These are phyloP conservation scores for Lotmaria passim DNA, from an alignment of 208 protist species.

Conservation along the genomic window DNA sequence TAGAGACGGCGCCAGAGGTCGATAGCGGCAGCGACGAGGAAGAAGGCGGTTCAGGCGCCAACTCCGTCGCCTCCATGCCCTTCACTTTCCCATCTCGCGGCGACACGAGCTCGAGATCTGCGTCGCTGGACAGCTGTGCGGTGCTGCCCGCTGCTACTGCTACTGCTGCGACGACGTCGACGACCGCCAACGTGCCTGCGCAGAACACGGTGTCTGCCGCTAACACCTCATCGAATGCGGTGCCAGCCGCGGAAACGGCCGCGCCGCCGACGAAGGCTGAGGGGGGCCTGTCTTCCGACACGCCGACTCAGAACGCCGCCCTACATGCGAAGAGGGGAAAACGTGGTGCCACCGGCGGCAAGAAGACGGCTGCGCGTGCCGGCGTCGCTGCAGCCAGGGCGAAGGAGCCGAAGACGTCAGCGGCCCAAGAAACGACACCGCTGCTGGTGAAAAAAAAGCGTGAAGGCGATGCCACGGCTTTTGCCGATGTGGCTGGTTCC, in stretches of 20 bases:
- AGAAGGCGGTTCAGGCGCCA: not conserved
- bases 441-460: not conserved
- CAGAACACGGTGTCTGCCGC: too few relatives aligned
- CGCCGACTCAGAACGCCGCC: too few relatives aligned
- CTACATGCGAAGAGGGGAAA: not conserved
- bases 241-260: too few relatives aligned
- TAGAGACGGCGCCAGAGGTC: not conserved
- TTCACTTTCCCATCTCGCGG: constrained; percentile 16
- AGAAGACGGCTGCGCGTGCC: constrained; percentile 1
- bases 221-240: too few relatives aligned
- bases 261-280: too few relatives aligned
- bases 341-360: not conserved
- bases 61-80: constrained; percentile 11
- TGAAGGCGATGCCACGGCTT: not conserved
- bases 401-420: not conserved
- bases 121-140: constrained; percentile 27
- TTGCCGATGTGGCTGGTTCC: not conserved
- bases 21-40: not conserved
- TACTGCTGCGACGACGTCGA: not conserved
- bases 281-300: too few relatives aligned
- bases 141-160: not conserved
- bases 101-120: not conserved
- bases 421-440: not conserved
- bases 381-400: not conserved
- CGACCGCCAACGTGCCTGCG: not conserved